Evolutionary conservation across 371 early-diverging fungal genomes (phyloP), one percentile per base, ranked within the genome.

Genomic region (Mortierella sp.): DNA sequence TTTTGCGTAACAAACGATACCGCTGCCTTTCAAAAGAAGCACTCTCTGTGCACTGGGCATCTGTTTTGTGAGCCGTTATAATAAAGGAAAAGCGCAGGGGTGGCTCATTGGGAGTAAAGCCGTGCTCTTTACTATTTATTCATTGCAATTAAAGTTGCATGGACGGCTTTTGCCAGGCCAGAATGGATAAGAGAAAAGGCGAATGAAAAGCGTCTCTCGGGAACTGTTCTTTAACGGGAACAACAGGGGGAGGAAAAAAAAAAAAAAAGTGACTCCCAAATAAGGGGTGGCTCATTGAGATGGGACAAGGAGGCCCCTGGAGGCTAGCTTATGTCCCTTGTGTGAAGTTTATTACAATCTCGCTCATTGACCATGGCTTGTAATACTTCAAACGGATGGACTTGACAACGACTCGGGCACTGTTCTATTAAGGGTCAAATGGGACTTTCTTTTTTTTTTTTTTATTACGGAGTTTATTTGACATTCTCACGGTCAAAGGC

Each of bases 1-100:
- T 26, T 53, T 53, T 53, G 28, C 28, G 53, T 53, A 28, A 53
- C 53, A 53, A 23, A 28, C 53, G 10, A 53, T 53, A 26, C 53
- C 53, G 53, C 3, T 22, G 53, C 45, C 45, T 19, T 13, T 9
- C 23, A 53, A 53, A 53, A 19, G 49, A 23, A 53, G 26, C 8
- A 53, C 28, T 53, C 28, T 53, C 22, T 8, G 51, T 28, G 28
- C 53, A 28, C 15, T 53, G 53, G 29, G 10, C 28, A 53, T 15
- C 23, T 8, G 22, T 49, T 40, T 49, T 17, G 49, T n/a, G 19
- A 47, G 47, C 47, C 19, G 47, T 47, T 17, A 51, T 10, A 26
- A 28, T 5, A 8, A 51, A 23, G 23, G 17, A 22, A 26, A 7
- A 28, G 22, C 49, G n/a, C 22, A 23, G 49, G 49, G 49, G 49